Base-by-base conservation (phyloP, 169 alveolate species). In the Plasmodium billcollinsi region DNA sequence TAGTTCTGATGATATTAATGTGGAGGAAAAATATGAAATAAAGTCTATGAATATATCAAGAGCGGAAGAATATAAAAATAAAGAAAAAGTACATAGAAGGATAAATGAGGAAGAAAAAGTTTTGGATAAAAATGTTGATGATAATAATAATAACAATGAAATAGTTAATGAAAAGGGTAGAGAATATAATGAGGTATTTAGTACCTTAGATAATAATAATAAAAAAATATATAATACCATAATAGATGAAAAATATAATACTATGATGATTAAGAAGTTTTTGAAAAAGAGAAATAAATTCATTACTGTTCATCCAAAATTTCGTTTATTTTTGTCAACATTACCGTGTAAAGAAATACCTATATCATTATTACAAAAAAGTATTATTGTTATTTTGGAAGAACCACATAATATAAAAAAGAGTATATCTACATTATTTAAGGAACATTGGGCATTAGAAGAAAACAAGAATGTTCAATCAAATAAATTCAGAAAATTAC, bases 311-410 rank as follows among this genome's bases (percentile, higher is more conserved):
- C 97, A 97, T 88, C 97, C 97, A 65, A 94, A 96, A 92, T 98
- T 97, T 95, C 95, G 99, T 93, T 93, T 98, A 21, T 97, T 98
- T 98, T 70, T 98, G 66, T 95, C 99, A 33, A 96, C 99, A 11
- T 95, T 96, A 88, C 99, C 99, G 61, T 96, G 97, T 85, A 96
- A 97, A 4, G 93, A 96, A 78, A 97, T 98, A 97, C 99, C 99
- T 26, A 97, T 97, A 73, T 96, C 98, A 33, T 95, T 98, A 2
- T 94, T 98, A 66, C 98, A 98, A 93, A 96, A 97, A 94, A 97
- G 99, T 52, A 93, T 97, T 59, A 97, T 97, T 93, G 96, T 97
- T 56, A 96, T 99, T n/a, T 95, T 97, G 39, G 99, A 97, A 74
- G 99, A 99, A 4, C 99, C 99, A 2, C 52, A 72, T 49, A 86